Evolutionary conservation across 768 basidiomycete species (phyloP).

Genomic region (Kwoniella sp.): DNA sequence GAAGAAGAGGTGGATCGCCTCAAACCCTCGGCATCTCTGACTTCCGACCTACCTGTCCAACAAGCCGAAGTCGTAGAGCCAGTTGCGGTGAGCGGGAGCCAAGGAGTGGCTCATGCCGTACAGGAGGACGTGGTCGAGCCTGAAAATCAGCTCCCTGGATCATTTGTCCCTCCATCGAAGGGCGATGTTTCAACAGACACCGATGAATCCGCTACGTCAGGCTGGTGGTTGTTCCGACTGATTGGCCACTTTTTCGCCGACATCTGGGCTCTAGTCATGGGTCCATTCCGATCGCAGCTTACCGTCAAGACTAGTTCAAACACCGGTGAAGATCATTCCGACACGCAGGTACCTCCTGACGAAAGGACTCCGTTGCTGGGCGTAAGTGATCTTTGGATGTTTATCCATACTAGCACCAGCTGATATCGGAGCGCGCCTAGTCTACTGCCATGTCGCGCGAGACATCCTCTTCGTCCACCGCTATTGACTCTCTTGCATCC

Average conservation of each 20-base stretch:
- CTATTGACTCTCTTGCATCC: constrained; percentile 5
- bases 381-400: constrained; percentile 10
- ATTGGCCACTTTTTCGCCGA: constrained; percentile 19
- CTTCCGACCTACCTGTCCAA: too few species aligned
- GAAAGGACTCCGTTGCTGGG: constrained; percentile 19
- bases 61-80: too few species aligned
- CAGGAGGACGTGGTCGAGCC: too few species aligned
- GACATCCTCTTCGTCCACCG: constrained; percentile 21
- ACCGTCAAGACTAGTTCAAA: not conserved
- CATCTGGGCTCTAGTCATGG: constrained; percentile 11
- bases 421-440: not conserved
- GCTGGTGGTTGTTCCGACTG: constrained; percentile 14
- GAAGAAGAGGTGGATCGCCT: constrained; percentile 22
- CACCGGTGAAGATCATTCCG: not conserved
- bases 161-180: too few species aligned
- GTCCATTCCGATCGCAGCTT: constrained; percentile 5
- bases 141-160: too few species aligned
- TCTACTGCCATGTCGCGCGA: constrained; percentile 10
- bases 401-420: not conserved
- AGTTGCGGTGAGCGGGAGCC: too few species aligned
- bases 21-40: too few species aligned
- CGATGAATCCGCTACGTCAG: not conserved
- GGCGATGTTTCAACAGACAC: too few species aligned
- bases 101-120: too few species aligned
- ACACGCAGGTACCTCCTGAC: not conserved